phyloP scores from a whole-genome alignment of 257 asterid genomes.

The Jacaranda copaia region DNA sequence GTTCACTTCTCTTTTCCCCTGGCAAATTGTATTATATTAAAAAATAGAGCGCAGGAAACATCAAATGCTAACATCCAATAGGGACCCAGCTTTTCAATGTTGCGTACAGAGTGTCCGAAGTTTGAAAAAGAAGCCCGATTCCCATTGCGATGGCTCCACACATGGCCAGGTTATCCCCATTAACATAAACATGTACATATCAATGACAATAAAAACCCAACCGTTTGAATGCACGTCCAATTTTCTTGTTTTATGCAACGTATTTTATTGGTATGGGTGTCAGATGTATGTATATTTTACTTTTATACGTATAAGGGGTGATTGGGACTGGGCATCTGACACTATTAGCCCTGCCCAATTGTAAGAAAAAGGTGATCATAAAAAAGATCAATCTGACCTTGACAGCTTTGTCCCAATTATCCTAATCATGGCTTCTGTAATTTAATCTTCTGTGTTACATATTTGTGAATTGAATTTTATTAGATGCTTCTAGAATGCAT shows the following conservation, averaged over 20 bases:
- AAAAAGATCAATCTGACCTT: slow-evolving; percentile 24
- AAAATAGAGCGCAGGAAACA: background rate
- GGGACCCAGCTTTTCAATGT: slow-evolving; percentile 34
- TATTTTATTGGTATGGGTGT: background rate
- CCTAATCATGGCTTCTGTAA: slow-evolving; percentile 22
- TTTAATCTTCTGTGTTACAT: background rate
- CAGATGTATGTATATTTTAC: background rate
- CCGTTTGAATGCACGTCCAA: background rate
- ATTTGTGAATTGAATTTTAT: background rate
- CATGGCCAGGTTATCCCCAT: slow-evolving; percentile 38
- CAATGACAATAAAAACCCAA: background rate
- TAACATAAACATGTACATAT: background rate
- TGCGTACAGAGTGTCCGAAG: slow-evolving; percentile 47
- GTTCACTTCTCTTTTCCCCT: background rate
- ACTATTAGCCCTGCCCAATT: slow-evolving; percentile 15
- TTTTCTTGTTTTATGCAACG: background rate
- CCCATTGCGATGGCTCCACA: slow-evolving; percentile 41
- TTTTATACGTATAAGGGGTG: slow-evolving; percentile 23
- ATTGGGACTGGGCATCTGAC: slow-evolving; percentile 49
- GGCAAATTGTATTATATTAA: background rate
- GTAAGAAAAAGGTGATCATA: slow-evolving; percentile 16
- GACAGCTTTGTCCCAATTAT: slow-evolving; percentile 34
- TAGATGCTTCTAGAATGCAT: background rate
- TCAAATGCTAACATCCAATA: too few relatives aligned
- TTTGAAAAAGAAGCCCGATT: slow-evolving; percentile 36